Conservation (phyloP, 495 filamentous ascomycete species). For the Penicillium fimorum region DNA sequence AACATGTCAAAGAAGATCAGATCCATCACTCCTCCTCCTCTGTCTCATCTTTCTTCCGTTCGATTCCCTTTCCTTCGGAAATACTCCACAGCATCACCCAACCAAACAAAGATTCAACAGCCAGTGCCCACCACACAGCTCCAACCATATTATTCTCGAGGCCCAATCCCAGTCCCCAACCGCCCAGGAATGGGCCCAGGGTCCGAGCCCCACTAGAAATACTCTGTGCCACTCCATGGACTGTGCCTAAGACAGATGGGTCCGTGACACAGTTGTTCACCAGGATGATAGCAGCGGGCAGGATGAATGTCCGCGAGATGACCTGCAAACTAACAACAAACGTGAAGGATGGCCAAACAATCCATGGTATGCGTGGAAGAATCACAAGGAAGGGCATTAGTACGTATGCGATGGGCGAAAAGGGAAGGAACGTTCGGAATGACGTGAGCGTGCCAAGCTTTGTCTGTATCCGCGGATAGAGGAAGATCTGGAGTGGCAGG, state of each 20-base stretch:
- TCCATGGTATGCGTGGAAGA: conserved; percentile 45
- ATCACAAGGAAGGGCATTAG: conserved; percentile 66
- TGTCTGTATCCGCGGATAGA: conserved; percentile 63
- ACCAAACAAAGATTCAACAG: conserved; percentile 50
- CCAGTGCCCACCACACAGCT: conserved; percentile 67
- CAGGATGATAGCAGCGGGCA: conserved; percentile 66
- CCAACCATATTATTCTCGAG: conserved; percentile 65
- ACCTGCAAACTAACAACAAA: conserved; percentile 66
- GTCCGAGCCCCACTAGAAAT: conserved; percentile 59
- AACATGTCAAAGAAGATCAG: neutral
- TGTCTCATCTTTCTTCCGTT: conserved; percentile 25
- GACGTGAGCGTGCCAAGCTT: conserved; percentile 61
- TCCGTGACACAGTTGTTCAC: conserved; percentile 68
- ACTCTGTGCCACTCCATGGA: conserved; percentile 69
- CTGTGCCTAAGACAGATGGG: conserved; percentile 60
- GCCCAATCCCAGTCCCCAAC: conserved; percentile 62
- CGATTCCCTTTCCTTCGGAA: conserved; percentile 52
- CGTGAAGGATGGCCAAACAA: conserved; percentile 59
- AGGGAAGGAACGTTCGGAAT: conserved; percentile 56
- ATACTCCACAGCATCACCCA: conserved; percentile 51
- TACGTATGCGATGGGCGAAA: conserved; percentile 66
- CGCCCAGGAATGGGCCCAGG: conserved; percentile 64
- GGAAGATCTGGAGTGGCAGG: conserved; percentile 64
- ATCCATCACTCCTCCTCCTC: conserved; percentile 26
- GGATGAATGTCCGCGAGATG: conserved; percentile 66